Evolutionary conservation across 176 grass and related monocot species (phyloP), one percentile per base, ranked within the genome.

Genomic region (Themeda triandra): DNA sequence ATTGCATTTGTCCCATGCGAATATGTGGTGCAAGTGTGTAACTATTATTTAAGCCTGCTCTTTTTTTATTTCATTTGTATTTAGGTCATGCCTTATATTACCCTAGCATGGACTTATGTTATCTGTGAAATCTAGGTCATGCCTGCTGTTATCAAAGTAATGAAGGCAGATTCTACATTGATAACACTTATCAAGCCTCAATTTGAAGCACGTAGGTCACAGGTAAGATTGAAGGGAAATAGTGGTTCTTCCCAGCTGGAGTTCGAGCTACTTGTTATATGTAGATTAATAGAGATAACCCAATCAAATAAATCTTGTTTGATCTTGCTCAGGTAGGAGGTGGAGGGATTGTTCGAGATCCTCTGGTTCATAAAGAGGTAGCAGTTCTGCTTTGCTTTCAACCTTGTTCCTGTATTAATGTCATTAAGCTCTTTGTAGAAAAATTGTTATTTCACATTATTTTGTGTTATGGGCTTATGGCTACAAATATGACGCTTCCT

Each of bases 141-240:
- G 96, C 96, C 93, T 82, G 93, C 91, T 79, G 93, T 95, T 59
- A 67, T 98, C 32, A 93, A 95, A 88, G 86, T 98, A 86, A 98
- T 98, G 96, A 95, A 98, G 80, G 29, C 25, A 6, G 89, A 95
- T 48, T 98, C 93, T 28, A 95, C 54, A 53, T 76, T 98, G 86
- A 75, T 98, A 82, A 95, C 93, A 58, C 91, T 98, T 77, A 83
- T 98, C 64, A 98, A 98, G 66, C 96, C 96, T 85, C 96, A 98
- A 18, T 98, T 98, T 46, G 96, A 98, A 87, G 93, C 96, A 44
- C 91, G 87, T 75, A 89, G 86, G 67, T 83, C 87, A 78, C 93
- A 98, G 92, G 96, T 98, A 33, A 28, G 66, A 53, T 56, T 67
- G 48, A 24, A 60, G 28, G 80, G 66, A 44, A 71, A 77, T 27